Percentiles rank a stretch among this genome's conserved stretches.
These are phyloP conservation scores for Trichoderma sp. DNA, from an alignment of 2,329 filamentous ascomycete genomes.

Conservation along the genomic window DNA sequence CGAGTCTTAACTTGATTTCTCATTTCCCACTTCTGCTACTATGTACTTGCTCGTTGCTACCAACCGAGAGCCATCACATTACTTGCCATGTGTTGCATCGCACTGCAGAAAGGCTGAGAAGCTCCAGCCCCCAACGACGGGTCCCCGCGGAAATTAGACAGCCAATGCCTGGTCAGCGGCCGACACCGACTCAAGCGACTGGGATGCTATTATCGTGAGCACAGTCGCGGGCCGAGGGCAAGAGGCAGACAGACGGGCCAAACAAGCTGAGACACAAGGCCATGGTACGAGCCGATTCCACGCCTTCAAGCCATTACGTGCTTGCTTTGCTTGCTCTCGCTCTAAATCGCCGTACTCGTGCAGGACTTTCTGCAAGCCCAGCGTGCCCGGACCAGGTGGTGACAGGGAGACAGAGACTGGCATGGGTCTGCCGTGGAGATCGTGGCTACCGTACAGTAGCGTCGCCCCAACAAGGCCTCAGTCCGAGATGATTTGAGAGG, in stretches of 20 bases:
- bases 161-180: constrained; percentile 4
- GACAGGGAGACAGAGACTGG: constrained; percentile 3
- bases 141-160: constrained; percentile 14
- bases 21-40: constrained; percentile 9
- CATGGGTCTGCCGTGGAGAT: constrained; percentile 17
- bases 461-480: constrained; percentile 7
- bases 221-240: background rate
- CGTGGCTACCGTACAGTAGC: constrained; percentile 15
- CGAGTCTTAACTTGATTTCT: background rate
- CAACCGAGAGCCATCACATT: background rate
- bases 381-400: constrained; percentile 3
- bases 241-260: background rate
- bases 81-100: constrained; percentile 10
- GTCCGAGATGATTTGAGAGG: constrained; percentile 10
- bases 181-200: constrained; percentile 5
- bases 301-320: background rate
- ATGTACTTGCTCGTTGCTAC: background rate
- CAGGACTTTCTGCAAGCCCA: constrained; percentile 6
- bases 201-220: constrained; percentile 2
- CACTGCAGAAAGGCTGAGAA: constrained; percentile 11
- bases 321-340: background rate
- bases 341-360: background rate
- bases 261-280: background rate
- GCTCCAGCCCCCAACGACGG: background rate
- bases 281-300: background rate